A percentile compares a stretch with the other conserved stretches of the same genome.
phyloP scores from a whole-genome alignment of 2,329 filamentous ascomycete species.

The Scedosporium aurantiacum region DNA sequence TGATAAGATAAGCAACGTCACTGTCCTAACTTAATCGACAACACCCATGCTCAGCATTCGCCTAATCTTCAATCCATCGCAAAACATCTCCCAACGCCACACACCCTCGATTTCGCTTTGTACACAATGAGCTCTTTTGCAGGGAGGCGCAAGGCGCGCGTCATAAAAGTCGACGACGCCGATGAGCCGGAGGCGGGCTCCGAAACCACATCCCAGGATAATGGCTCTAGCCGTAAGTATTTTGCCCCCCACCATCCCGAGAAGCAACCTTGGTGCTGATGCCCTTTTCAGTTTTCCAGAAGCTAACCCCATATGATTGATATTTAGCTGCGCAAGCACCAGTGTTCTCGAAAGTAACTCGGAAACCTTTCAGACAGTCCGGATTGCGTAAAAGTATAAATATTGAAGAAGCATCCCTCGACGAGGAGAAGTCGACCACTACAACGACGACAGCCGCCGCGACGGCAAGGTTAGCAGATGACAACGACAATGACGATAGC shows the following conservation, averaged over 20 bases:
- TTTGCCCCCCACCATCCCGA: not conserved
- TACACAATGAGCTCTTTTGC: slow-evolving; percentile 41
- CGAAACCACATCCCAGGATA: not conserved
- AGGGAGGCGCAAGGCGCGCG: slow-evolving; percentile 58
- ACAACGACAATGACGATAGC: slow-evolving; percentile 31
- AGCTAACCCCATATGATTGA: slow-evolving; percentile 9
- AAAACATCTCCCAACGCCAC: not conserved
- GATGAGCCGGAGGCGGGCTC: slow-evolving; percentile 32
- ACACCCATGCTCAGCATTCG: too few relatives aligned
- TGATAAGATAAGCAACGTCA: slow-evolving; percentile 30
- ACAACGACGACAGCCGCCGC: slow-evolving; percentile 9
- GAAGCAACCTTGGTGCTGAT: slow-evolving; percentile 15
- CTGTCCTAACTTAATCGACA: not conserved
- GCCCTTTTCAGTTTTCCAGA: slow-evolving; percentile 4
- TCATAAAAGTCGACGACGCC: slow-evolving; percentile 61
- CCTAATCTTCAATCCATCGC: not conserved
- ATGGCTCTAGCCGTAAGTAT: not conserved
- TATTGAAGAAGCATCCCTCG: slow-evolving; percentile 22
- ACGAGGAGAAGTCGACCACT: slow-evolving; percentile 1
- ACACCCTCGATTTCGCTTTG: not conserved
- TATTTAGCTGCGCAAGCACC: slow-evolving; percentile 4
- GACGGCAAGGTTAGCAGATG: slow-evolving; percentile 17
- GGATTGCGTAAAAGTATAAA: slow-evolving; percentile 46
- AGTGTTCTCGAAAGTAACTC: slow-evolving; percentile 26
- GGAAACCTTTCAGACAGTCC: slow-evolving; percentile 47